Evolutionary conservation across 1,284 basidiomycete species (phyloP).

Genomic region (Cryptococcus sp.): DNA sequence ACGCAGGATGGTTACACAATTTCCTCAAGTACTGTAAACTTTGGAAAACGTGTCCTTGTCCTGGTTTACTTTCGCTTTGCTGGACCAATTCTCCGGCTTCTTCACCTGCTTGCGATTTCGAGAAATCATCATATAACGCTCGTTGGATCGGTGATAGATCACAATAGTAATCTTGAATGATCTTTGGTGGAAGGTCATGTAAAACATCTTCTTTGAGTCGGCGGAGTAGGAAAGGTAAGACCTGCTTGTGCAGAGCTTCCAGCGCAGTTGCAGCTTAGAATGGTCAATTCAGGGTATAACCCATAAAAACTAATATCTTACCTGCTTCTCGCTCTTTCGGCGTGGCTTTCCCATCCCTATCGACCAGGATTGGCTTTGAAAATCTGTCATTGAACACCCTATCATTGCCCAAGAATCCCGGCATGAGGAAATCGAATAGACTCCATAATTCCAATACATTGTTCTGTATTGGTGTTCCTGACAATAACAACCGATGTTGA

Average conservation of each 20-base stretch:
- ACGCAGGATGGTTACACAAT: conserved; percentile 92
- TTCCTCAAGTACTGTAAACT: conserved; percentile 95
- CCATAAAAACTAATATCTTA: conserved; percentile 45
- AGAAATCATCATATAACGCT: conserved; percentile 87
- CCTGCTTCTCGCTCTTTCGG: conserved; percentile 90
- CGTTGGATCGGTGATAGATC: conserved; percentile 93
- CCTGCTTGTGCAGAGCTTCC: conserved; percentile 97
- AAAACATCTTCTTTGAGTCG: conserved; percentile 97
- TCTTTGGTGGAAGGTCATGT: conserved; percentile 94
- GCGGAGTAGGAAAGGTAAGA: conserved; percentile 94
- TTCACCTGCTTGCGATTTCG: conserved; percentile 67
- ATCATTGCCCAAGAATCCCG: conserved; percentile 94
- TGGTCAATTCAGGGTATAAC: conserved; percentile 1
- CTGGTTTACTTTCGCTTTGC: conserved; percentile 49
- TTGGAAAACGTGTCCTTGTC: conserved; percentile 87
- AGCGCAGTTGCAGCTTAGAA: conserved; percentile 76
- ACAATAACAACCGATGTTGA: conserved; percentile 88
- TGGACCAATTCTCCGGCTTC: conserved; percentile 62
- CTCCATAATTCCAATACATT: conserved; percentile 99
- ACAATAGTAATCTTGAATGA: conserved; percentile 99
- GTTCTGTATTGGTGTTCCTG: conserved; percentile 98
- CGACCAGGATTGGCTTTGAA: conserved; percentile 91
- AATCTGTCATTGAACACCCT: conserved; percentile 93
- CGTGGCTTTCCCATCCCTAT: conserved; percentile 81
- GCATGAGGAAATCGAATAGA: conserved; percentile 99